Percentiles rank a stretch among this genome's conserved stretches.
Evolutionary conservation across 805 yeast genomes (phyloP).

Genomic region (Kurtzmaniella fragi): DNA sequence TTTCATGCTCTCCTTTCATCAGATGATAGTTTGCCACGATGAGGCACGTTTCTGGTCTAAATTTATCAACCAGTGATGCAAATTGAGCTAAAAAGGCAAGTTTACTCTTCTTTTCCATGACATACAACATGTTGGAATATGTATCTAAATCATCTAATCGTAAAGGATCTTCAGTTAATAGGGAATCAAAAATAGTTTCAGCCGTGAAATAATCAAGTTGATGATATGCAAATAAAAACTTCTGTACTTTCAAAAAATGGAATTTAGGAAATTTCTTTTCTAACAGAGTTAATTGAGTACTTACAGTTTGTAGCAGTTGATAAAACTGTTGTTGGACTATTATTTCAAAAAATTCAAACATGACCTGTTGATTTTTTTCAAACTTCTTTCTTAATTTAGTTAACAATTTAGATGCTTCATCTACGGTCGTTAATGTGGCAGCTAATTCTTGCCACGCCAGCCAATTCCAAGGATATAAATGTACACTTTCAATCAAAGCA

Average conservation of each 20-base stretch:
- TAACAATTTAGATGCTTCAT: slow-evolving; percentile 47
- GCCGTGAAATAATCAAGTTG: slow-evolving; percentile 81
- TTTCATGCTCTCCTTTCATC: slow-evolving; percentile 87
- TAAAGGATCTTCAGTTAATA: slow-evolving; percentile 71
- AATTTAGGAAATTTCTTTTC: slow-evolving; percentile 63
- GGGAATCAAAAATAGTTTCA: slow-evolving; percentile 70
- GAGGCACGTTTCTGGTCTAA: slow-evolving; percentile 92
- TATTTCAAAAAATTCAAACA: slow-evolving; percentile 56
- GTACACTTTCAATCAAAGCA: slow-evolving; percentile 55
- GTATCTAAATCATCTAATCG: slow-evolving; percentile 88
- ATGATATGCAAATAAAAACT: slow-evolving; percentile 77
- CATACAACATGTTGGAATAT: slow-evolving; percentile 91
- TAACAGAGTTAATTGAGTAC: slow-evolving; percentile 46
- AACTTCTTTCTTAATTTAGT: slow-evolving; percentile 32
- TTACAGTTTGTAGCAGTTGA: slow-evolving; percentile 54
- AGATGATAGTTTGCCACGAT: slow-evolving; percentile 92
- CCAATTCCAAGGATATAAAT: slow-evolving; percentile 83
- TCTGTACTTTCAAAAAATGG: slow-evolving; percentile 70
- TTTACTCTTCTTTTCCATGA: slow-evolving; percentile 84
- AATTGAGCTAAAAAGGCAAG: slow-evolving; percentile 82
- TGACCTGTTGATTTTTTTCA: slow-evolving; percentile 17
- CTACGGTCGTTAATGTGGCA: slow-evolving; percentile 53
- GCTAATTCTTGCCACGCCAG: slow-evolving; percentile 84
- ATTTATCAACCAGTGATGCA: slow-evolving; percentile 75
- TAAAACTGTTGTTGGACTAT: slow-evolving; percentile 73